A percentile compares a stretch with the other conserved stretches of the same genome.
Evolutionary conservation across 129 eudicot species (phyloP).

Genomic region (Tagetes patula): DNA sequence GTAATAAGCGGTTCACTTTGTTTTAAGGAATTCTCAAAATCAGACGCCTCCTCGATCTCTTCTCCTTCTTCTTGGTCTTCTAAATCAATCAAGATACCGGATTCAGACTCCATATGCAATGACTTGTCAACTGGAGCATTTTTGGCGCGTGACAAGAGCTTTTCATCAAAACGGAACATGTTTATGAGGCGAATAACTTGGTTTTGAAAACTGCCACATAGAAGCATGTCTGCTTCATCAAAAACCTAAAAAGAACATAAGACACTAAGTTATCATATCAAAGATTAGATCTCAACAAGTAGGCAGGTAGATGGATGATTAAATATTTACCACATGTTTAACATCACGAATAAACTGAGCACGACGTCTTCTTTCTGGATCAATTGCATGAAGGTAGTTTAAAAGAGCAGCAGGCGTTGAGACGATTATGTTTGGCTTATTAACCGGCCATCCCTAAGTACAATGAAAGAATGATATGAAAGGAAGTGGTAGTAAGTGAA

Average conservation of each 20-base stretch:
- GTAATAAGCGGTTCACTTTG: conserved; percentile 27
- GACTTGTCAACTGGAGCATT: conserved; percentile 33
- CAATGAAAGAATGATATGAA: conserved; percentile 7
- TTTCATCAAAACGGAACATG: conserved; percentile 94
- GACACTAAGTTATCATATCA: background rate
- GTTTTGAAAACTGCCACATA: conserved; percentile 97
- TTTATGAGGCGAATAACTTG: conserved; percentile 91
- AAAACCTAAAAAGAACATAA: conserved; percentile 58
- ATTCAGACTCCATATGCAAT: conserved; percentile 31
- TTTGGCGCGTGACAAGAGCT: conserved; percentile 65
- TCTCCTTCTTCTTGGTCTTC: conserved; percentile 43
- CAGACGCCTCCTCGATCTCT: no score
- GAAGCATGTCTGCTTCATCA: conserved; percentile 96
- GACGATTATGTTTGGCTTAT: conserved; percentile 74
- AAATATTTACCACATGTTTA: conserved; percentile 95
- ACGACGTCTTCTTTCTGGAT: conserved; percentile 71
- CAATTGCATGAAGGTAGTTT: conserved; percentile 75
- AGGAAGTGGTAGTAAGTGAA: background rate
- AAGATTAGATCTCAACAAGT: background rate
- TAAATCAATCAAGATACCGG: conserved; percentile 30
- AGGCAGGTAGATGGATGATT: conserved; percentile 9
- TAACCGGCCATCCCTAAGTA: conserved; percentile 89
- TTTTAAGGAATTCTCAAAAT: conserved; percentile 26
- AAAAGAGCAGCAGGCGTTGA: conserved; percentile 97
- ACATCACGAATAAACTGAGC: conserved; percentile 67